phyloP scores from a whole-genome alignment of 2,329 filamentous ascomycete species.

The Pseudogymnoascus sp. region DNA sequence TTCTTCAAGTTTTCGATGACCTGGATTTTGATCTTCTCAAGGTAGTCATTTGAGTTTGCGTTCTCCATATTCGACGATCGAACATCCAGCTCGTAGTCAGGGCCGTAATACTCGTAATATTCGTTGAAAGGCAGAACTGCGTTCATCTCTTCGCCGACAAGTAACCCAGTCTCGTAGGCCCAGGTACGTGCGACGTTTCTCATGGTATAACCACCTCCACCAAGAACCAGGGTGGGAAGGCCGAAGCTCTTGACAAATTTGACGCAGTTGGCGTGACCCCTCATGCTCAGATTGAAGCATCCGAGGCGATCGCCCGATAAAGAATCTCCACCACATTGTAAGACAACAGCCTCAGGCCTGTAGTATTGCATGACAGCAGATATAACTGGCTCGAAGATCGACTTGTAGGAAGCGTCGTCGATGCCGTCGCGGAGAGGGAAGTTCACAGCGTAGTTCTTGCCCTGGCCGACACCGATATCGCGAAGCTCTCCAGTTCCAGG shows the following conservation, averaged over 20 bases:
- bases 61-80: constrained; percentile 86
- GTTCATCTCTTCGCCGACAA: constrained; percentile 76
- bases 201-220: constrained; percentile 94
- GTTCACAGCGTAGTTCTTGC: constrained; percentile 85
- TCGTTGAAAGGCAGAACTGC: constrained; percentile 89
- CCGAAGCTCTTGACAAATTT: constrained; percentile 81
- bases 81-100: constrained; percentile 85
- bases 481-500: constrained; percentile 83
- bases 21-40: constrained; percentile 72
- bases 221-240: constrained; percentile 82
- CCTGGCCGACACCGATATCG: constrained; percentile 78
- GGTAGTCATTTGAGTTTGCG: constrained; percentile 73
- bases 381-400: constrained; percentile 87
- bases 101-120: constrained; percentile 92
- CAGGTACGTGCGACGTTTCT: constrained; percentile 94
- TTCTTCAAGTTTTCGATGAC: constrained; percentile 83
- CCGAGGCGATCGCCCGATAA: constrained; percentile 89
- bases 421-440: constrained; percentile 89
- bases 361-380: constrained; percentile 80
- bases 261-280: constrained; percentile 89
- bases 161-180: constrained; percentile 89
- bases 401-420: constrained; percentile 80
- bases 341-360: constrained; percentile 81
- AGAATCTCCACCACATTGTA: constrained; percentile 94
- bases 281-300: constrained; percentile 96